A percentile compares a stretch with the other conserved stretches of the same genome.
Conservation (phyloP, 2,329 filamentous ascomycete species). For the Sporothrix euskadiensis region DNA sequence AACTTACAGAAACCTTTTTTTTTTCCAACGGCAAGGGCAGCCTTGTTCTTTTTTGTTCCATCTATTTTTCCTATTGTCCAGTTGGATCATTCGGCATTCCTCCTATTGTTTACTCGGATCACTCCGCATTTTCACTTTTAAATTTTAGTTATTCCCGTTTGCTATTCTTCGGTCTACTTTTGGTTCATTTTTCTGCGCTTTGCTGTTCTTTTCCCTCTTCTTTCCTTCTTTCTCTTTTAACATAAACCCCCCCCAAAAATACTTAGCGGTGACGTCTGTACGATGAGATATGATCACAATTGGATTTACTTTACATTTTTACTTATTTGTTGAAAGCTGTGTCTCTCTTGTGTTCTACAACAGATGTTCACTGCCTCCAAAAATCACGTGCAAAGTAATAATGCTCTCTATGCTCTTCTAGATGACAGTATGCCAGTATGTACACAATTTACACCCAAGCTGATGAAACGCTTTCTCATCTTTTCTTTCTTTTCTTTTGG, state of each 20-base stretch:
- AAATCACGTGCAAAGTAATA: neutral
- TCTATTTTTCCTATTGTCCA: neutral
- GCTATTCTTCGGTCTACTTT: slow-evolving; percentile 1
- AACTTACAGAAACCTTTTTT: neutral
- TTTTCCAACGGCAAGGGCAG: neutral
- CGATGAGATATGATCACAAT: neutral
- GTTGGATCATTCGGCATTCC: neutral
- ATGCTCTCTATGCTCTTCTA: slow-evolving; percentile 17
- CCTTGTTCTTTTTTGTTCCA: neutral
- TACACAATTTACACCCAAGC: neutral
- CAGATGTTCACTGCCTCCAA: neutral
- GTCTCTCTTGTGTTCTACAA: neutral
- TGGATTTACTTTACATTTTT: neutral
- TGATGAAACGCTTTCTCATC: neutral
- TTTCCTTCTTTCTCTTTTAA: neutral
- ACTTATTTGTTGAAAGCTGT: neutral
- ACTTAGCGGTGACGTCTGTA: slow-evolving; percentile 7
- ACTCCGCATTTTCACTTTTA: neutral
- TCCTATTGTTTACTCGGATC: neutral
- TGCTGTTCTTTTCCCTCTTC: neutral
- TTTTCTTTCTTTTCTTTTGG: too few species aligned
- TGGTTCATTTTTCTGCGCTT: neutral
- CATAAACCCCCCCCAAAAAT: neutral
- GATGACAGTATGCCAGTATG: neutral
- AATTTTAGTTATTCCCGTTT: neutral